These are phyloP conservation scores for Colletotrichum sp. DNA, from an alignment of 2,329 filamentous ascomycete species.

Conservation along the genomic window DNA sequence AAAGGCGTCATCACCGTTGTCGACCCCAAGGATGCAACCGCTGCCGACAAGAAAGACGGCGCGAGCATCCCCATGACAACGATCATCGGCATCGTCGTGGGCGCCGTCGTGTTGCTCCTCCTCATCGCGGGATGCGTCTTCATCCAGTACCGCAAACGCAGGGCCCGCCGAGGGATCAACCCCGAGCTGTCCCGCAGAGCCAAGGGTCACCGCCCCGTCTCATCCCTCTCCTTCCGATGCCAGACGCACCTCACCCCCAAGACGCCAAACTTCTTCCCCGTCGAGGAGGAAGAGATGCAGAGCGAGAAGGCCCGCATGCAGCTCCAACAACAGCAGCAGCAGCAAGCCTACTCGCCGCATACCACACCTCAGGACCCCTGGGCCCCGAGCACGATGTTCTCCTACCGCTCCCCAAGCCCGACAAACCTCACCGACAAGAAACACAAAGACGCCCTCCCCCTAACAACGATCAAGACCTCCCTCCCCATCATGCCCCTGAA, in stretches of 20 bases:
- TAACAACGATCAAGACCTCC: constrained; percentile 14
- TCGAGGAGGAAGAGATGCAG: constrained; percentile 30
- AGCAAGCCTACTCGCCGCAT: background rate
- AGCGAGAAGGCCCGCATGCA: constrained; percentile 24
- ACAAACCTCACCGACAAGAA: background rate
- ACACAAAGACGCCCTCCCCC: background rate
- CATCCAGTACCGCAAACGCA: constrained; percentile 50
- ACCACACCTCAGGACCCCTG: background rate
- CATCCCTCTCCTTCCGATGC: constrained; percentile 57
- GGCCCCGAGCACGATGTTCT: constrained; percentile 8
- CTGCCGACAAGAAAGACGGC: constrained; percentile 8
- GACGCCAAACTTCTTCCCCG: constrained; percentile 40
- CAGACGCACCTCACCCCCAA: constrained; percentile 48
- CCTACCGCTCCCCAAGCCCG: background rate
- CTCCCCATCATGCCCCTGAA: constrained; percentile 6
- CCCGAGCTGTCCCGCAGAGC: constrained; percentile 29
- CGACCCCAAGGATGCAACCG: constrained; percentile 30
- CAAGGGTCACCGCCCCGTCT: constrained; percentile 38
- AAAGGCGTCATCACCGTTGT: constrained; percentile 33
- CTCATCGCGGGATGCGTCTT: constrained; percentile 43
- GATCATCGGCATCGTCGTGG: constrained; percentile 50
- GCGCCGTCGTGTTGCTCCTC: constrained; percentile 40
- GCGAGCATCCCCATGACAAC: constrained; percentile 38
- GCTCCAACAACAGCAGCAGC: background rate
- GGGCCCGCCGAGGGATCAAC: constrained; percentile 32